A percentile compares a stretch with the other conserved stretches of the same genome.
phyloP scores from a whole-genome alignment of 345 rosid genomes.

The Bruguiera gymnorhiza region DNA sequence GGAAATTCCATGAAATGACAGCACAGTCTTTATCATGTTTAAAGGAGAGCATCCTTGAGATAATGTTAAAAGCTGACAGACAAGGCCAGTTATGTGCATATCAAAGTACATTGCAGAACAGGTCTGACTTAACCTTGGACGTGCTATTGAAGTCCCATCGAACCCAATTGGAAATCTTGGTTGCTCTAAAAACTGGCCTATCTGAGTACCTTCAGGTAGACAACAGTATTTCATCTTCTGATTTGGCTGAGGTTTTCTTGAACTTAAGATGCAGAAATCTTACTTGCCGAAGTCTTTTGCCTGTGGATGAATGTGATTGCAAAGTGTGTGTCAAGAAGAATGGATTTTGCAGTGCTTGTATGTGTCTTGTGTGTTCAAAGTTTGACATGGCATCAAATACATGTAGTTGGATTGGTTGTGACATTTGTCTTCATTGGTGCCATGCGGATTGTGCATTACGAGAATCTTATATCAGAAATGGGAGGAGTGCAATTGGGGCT shows the following conservation, averaged over 20 bases:
- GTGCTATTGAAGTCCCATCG: constrained; percentile 59
- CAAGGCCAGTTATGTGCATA: constrained; percentile 44
- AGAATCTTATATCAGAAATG: constrained; percentile 75
- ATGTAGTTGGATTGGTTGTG: constrained; percentile 99
- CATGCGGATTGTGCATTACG: constrained; percentile 88
- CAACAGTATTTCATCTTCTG: constrained; percentile 48
- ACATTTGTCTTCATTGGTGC: constrained; percentile 96
- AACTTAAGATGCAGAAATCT: constrained; percentile 79
- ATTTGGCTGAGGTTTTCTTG: constrained; percentile 83
- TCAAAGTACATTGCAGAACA: constrained; percentile 56
- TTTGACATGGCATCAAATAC: constrained; percentile 94
- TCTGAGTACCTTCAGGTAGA: constrained; percentile 64
- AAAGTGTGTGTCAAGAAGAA: constrained; percentile 72
- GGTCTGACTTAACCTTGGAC: constrained; percentile 62
- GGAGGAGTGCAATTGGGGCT: constrained; percentile 47
- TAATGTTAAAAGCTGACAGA: constrained; percentile 66
- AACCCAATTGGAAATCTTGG: constrained; percentile 79
- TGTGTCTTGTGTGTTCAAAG: constrained; percentile 92
- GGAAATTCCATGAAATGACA: constrained; percentile 76
- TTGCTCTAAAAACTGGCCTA: constrained; percentile 68
- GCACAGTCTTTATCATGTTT: constrained; percentile 49
- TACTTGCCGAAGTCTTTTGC: constrained; percentile 59
- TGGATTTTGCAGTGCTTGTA: constrained; percentile 92
- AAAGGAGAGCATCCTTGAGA: constrained; percentile 74
- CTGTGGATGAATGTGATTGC: constrained; percentile 96